Base-by-base conservation (phyloP, 2,329 filamentous ascomycete genomes). In the Achaetomium macrosporum region DNA sequence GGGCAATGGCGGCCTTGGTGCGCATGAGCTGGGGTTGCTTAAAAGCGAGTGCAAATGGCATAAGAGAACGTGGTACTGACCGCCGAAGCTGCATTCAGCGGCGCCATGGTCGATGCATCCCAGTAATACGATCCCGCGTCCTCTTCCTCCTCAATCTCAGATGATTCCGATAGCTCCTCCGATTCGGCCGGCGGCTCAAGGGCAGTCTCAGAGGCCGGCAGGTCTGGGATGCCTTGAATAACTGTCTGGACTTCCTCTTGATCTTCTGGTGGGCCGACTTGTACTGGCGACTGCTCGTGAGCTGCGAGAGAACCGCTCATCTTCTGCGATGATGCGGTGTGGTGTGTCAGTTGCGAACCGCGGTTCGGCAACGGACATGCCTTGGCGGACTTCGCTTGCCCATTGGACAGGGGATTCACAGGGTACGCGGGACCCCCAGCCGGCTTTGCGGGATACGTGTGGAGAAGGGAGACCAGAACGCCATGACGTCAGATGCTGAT, bases 21-120 rank as follows among this genome's bases (percentile, higher is more conserved):
- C 47, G 45, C 37, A 49, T 55, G 43, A 50, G 52, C 39, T 56
- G 39, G 53, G 47, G 35, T 30, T 39, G 20, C 49, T 54, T 54
- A 33, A 42, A 29, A n/a, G 47, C 46, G 50, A 36, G 12, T 30
- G 19, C 20, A 44, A 33, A 44, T 20, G 8, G 39, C 3, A 50
- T 11, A 35, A 31, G 35, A 30, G 37, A 33, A 30, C 20, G 30
- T 16, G 35, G 50, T 62, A 77, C 78, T 70, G 60, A 82, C 79
- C 65, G 73, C 70, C 58, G 79, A 81, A 51, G 72, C 69, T 59
- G 76, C 66, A 61, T 75, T 83, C 50, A 82, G 67, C 53, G 76
- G 73, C 54, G 78, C 74, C 79, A 83, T 83, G 58, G 74, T 77
- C 55, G 73, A 68, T 42, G 75, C 72, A 71, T 82, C 77, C 72